Conservation (phyloP, 768 basidiomycete genomes). For the Paxillus involutus region DNA sequence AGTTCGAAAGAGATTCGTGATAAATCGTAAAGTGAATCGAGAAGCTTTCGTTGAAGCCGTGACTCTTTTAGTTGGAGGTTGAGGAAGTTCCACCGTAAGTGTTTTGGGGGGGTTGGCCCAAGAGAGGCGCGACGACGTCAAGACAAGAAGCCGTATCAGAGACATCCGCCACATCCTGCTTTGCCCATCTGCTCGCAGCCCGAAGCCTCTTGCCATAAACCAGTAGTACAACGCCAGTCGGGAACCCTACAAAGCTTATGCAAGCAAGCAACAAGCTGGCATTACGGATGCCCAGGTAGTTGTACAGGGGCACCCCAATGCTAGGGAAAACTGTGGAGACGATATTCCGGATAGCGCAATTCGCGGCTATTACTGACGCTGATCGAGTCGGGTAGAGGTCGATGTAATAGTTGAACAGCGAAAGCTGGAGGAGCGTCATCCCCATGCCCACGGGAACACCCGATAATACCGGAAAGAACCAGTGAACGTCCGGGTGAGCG, state of each 20-base stretch:
- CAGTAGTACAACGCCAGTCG: slow-evolving; percentile 17
- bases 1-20: too few relatives aligned
- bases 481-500: slow-evolving; percentile 19
- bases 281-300: slow-evolving; percentile 12
- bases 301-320: slow-evolving; percentile 17
- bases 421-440: slow-evolving; percentile 27
- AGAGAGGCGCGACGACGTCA: slow-evolving; percentile 3
- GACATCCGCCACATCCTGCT: slow-evolving; percentile 12
- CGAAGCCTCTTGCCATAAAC: slow-evolving; percentile 17
- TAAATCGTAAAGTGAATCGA: not conserved
- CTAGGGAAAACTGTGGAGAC: slow-evolving; percentile 19
- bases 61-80: not conserved
- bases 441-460: slow-evolving; percentile 26
- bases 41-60: not conserved
- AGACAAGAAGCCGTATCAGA: not conserved
- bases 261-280: slow-evolving; percentile 21
- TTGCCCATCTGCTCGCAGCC: slow-evolving; percentile 25
- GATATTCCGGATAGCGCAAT: slow-evolving; percentile 20
- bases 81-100: slow-evolving; percentile 17
- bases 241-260: slow-evolving; percentile 23
- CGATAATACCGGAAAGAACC: slow-evolving; percentile 20
- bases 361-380: slow-evolving; percentile 25
- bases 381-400: slow-evolving; percentile 26
- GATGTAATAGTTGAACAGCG: slow-evolving; percentile 24
- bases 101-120: slow-evolving; percentile 10